These are phyloP conservation scores for Allium fistulosum DNA, from an alignment of 106 monocot species.

Conservation along the genomic window DNA sequence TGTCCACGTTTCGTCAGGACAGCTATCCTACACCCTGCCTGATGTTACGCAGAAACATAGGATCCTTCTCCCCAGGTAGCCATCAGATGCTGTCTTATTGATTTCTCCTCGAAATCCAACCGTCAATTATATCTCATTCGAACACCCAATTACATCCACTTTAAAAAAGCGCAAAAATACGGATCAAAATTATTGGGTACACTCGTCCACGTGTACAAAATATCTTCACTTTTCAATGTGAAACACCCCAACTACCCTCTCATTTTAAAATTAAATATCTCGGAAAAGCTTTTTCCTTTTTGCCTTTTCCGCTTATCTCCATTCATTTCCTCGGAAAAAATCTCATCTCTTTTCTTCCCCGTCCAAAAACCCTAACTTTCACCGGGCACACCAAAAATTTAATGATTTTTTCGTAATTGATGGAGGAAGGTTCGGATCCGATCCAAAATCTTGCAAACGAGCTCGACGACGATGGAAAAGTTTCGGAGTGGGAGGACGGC, in stretches of 20 bases:
- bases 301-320: background rate
- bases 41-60: too few relatives aligned
- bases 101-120: conserved; percentile 2
- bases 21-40: too few relatives aligned
- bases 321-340: conserved; percentile 14
- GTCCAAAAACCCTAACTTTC: background rate
- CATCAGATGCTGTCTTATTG: conserved; percentile 2
- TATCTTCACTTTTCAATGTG: too few relatives aligned
- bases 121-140: conserved; percentile 7
- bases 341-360: background rate
- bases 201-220: conserved; percentile 28
- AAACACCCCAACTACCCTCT: too few relatives aligned
- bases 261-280: background rate
- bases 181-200: conserved; percentile 37
- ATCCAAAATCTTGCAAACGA: conserved; percentile 1
- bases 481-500: conserved; percentile 58
- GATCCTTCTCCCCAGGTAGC: background rate
- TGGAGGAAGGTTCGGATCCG: conserved; percentile 17
- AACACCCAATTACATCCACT: too few relatives aligned
- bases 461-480: conserved; percentile 18
- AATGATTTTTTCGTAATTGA: background rate
- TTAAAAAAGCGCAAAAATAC: background rate
- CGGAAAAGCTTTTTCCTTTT: background rate
- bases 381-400: background rate
- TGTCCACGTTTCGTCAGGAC: too few relatives aligned